Percentiles rank a stretch among this genome's conserved stretches.
phyloP scores from a whole-genome alignment of 2,329 filamentous ascomycete genomes.

The Exserohilum turcica region DNA sequence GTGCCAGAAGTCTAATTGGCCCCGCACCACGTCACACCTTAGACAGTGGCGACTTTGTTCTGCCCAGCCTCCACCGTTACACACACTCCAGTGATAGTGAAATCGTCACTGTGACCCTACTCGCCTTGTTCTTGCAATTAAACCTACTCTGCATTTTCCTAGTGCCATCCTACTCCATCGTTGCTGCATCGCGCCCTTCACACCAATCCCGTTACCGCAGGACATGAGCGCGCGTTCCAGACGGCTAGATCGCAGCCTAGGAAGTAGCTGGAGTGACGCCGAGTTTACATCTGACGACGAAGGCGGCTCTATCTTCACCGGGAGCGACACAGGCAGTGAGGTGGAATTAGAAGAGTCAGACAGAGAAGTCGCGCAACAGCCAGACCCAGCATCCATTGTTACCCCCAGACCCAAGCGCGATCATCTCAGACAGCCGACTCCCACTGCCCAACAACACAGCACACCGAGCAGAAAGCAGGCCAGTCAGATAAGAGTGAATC shows the following conservation, averaged over 20 bases:
- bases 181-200: not conserved
- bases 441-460: conserved; percentile 11
- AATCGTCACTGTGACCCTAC: not conserved
- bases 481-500: conserved; percentile 8
- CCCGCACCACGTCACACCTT: conserved; percentile 35
- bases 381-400: conserved; percentile 15
- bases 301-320: conserved; percentile 32
- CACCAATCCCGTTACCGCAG: not conserved
- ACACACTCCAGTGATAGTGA: conserved; percentile 3
- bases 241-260: conserved; percentile 33
- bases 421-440: conserved; percentile 17
- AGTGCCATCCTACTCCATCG: not conserved
- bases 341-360: conserved; percentile 31
- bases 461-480: conserved; percentile 21
- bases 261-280: conserved; percentile 43
- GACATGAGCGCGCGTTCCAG: conserved; percentile 27
- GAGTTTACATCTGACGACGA: conserved; percentile 36
- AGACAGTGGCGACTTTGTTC: conserved; percentile 28
- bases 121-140: not conserved
- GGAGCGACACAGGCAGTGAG: conserved; percentile 32
- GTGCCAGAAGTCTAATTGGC: conserved; percentile 30
- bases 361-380: conserved; percentile 23
- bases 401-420: conserved; percentile 21
- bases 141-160: not conserved
- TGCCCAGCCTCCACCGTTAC: conserved; percentile 27